Conservation (phyloP, 2,329 filamentous ascomycete species). For the Bipolaris gigantea region DNA sequence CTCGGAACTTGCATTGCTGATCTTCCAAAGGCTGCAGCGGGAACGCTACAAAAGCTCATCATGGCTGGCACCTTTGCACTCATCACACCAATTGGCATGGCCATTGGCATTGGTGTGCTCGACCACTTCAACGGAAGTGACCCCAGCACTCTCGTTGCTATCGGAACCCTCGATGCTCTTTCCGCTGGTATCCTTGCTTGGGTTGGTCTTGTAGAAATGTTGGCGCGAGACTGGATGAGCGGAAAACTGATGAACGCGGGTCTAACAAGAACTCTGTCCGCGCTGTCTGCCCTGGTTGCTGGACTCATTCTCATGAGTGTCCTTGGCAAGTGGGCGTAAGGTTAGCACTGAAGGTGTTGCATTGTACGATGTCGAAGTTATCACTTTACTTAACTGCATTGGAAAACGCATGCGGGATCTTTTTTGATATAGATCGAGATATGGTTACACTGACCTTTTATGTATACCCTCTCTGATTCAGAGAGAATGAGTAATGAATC, state of each 20-base stretch:
- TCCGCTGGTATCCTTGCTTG: slow-evolving; percentile 77
- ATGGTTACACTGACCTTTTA: neutral
- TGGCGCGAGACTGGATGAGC: slow-evolving; percentile 71
- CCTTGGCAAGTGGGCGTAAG: slow-evolving; percentile 72
- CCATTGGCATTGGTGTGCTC: slow-evolving; percentile 74
- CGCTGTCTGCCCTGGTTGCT: slow-evolving; percentile 57
- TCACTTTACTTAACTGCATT: slow-evolving; percentile 6
- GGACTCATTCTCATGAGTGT: slow-evolving; percentile 72
- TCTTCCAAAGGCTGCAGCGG: slow-evolving; percentile 49
- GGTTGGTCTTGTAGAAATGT: slow-evolving; percentile 80
- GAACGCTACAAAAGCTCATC: slow-evolving; percentile 55
- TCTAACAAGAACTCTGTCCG: slow-evolving; percentile 53
- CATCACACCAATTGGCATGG: slow-evolving; percentile 78
- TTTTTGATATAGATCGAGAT: neutral
- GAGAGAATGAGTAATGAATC: neutral
- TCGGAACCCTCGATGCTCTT: slow-evolving; percentile 73
- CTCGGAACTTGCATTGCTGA: slow-evolving; percentile 71
- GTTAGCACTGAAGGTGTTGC: neutral
- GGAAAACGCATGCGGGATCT: neutral
- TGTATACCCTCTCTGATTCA: neutral
- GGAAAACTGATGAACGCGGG: slow-evolving; percentile 55
- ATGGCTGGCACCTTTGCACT: slow-evolving; percentile 68
- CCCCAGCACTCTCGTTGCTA: slow-evolving; percentile 66
- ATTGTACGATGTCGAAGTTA: slow-evolving; percentile 1
- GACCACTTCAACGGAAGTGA: slow-evolving; percentile 74